phyloP scores from a whole-genome alignment of 148 eudicot species.

The Salicornia ramosissima region DNA sequence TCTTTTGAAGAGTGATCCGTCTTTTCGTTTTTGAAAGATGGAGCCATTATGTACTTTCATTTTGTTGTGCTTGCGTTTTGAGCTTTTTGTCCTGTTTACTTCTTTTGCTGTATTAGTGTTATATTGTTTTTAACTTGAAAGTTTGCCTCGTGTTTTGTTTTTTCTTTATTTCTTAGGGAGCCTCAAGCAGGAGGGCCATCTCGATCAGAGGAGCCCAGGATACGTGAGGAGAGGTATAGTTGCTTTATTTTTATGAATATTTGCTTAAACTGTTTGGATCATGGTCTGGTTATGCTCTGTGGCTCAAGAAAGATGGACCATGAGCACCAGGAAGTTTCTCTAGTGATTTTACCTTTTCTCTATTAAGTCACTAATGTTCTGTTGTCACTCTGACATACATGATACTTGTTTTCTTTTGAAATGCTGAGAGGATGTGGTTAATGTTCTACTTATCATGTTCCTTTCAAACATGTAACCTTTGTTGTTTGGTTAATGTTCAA shows the following conservation, averaged over 20 bases:
- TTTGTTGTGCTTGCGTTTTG: not conserved
- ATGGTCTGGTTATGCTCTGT: too few species aligned
- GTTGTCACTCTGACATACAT: not conserved
- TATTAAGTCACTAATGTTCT: too few species aligned
- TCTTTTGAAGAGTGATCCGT: not conserved
- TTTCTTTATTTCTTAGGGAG: slow-evolving; percentile 45
- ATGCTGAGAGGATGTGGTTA: not conserved
- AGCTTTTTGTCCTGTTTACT: not conserved
- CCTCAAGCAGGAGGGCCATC: slow-evolving; percentile 63
- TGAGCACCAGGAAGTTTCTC: too few species aligned
- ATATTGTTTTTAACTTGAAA: not conserved
- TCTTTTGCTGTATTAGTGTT: not conserved
- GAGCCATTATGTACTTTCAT: not conserved
- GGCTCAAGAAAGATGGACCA: too few species aligned
- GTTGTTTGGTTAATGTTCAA: not conserved
- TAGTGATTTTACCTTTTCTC: too few species aligned
- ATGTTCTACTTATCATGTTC: not conserved
- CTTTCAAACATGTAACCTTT: not conserved
- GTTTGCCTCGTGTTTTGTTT: not conserved
- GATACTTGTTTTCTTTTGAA: not conserved
- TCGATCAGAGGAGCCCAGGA: slow-evolving; percentile 83
- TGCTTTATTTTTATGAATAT: not conserved
- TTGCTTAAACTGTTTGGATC: not conserved
- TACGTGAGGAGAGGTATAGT: slow-evolving; percentile 59
- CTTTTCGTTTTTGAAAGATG: not conserved